Evolutionary conservation across 495 filamentous ascomycete genomes (phyloP).

Genomic region (Hypoxylon rickii): DNA sequence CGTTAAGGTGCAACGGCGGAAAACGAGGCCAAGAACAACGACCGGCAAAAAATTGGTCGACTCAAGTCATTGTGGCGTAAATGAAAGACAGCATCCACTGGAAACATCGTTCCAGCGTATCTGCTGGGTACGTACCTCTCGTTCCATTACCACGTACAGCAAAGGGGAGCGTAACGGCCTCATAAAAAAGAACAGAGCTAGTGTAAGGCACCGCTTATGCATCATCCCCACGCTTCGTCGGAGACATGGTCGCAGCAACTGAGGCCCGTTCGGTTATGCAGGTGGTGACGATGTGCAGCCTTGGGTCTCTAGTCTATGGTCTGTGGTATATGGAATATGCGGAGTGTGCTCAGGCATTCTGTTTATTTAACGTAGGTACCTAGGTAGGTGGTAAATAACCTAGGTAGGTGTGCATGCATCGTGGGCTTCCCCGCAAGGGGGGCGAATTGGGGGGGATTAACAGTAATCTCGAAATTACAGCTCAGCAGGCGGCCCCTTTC

Average conservation of each 20-base stretch:
- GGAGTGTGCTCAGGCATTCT: conserved; percentile 32
- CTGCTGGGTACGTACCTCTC: no score
- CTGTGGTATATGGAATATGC: conserved; percentile 33
- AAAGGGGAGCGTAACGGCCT: conserved; percentile 24
- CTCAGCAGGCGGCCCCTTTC: conserved; percentile 2
- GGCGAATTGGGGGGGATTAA: conserved; percentile 21
- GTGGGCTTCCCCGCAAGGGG: conserved; percentile 32
- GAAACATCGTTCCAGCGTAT: no score
- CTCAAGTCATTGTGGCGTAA: conserved; percentile 33
- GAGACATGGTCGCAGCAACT: conserved; percentile 45
- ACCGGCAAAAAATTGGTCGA: conserved; percentile 37
- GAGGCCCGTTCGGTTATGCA: conserved; percentile 48
- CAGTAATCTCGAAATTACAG: conserved; percentile 27
- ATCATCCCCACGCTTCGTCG: conserved; percentile 43
- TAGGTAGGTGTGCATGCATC: conserved; percentile 20
- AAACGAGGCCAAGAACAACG: conserved; percentile 32
- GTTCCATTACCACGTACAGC: no score
- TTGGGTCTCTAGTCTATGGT: no score
- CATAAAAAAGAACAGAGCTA: conserved; percentile 3
- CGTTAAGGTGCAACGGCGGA: conserved; percentile 41
- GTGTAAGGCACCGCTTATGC: conserved; percentile 35
- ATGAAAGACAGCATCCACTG: no score
- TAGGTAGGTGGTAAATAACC: no score
- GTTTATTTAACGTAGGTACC: conserved; percentile 23
- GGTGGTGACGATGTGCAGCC: conserved; percentile 35